Evolutionary conservation across 2,329 filamentous ascomycete genomes (phyloP).

Genomic region (Trichoderma endophyticum): DNA sequence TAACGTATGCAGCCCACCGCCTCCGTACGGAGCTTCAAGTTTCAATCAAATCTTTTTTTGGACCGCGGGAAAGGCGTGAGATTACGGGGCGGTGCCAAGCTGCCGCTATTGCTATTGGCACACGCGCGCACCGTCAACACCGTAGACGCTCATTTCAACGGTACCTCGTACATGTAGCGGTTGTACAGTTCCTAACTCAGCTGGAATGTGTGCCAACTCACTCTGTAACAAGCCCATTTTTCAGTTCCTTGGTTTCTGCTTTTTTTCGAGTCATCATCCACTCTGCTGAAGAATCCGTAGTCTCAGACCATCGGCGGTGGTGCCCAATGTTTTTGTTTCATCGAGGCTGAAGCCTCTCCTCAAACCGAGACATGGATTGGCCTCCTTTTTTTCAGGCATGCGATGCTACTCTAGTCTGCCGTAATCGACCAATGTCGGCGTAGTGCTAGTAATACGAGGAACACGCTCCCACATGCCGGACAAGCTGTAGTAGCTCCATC

Average conservation of each 20-base stretch:
- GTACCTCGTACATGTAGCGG: background rate
- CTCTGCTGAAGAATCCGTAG: background rate
- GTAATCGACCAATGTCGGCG: constrained; percentile 3
- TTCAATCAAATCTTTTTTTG: background rate
- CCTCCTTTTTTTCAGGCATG: constrained; percentile 11
- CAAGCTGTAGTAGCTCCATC: background rate
- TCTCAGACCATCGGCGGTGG: background rate
- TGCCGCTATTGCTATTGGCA: constrained; percentile 12
- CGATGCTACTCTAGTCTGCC: constrained; percentile 13
- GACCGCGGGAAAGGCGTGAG: background rate
- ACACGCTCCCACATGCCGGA: background rate
- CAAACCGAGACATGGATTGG: constrained; percentile 13
- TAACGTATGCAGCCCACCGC: background rate
- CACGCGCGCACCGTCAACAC: constrained; percentile 6
- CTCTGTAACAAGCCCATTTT: background rate
- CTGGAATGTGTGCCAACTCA: constrained; percentile 5
- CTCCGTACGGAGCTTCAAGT: constrained; percentile 1
- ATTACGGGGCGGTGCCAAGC: constrained; percentile 9
- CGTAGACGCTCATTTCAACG: constrained; percentile 8
- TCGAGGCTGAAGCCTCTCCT: background rate
- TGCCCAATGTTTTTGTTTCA: constrained; percentile 8
- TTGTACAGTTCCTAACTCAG: background rate
- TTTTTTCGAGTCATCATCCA: background rate
- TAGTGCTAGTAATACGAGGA: constrained; percentile 6
- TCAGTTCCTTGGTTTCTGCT: background rate